Conservation (phyloP, 2,329 filamentous ascomycete species). For the Huntiella bhutanensis region DNA sequence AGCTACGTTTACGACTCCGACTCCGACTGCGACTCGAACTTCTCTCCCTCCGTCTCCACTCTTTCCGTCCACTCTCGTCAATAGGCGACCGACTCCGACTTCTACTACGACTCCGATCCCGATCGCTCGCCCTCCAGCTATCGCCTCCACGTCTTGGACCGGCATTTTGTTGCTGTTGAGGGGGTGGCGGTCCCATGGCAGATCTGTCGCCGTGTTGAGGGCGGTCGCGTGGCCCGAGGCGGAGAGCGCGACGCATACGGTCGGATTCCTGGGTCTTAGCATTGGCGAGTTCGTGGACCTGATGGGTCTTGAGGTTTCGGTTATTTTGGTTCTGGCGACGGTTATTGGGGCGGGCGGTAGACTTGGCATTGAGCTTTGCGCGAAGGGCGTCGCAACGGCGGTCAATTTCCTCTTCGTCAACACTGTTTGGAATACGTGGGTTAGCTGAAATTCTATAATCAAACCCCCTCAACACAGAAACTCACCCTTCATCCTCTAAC, state of each 20-base stretch:
- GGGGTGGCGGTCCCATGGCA: not conserved
- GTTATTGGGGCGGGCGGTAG: constrained; percentile 13
- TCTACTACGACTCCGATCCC: constrained; percentile 4
- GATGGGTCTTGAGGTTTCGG: constrained; percentile 63
- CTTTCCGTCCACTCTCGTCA: not conserved
- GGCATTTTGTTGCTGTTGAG: not conserved
- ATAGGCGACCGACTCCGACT: not conserved
- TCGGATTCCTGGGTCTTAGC: constrained; percentile 96
- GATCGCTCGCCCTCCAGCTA: constrained; percentile 1
- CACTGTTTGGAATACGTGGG: constrained; percentile 22
- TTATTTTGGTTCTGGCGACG: constrained; percentile 16
- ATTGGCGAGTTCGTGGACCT: constrained; percentile 89
- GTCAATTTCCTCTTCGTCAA: constrained; percentile 85
- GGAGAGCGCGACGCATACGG: constrained; percentile 64
- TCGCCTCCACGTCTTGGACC: not conserved
- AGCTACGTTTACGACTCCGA: not conserved
- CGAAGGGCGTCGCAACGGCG: constrained; percentile 27
- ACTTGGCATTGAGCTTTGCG: constrained; percentile 22
- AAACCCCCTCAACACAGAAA: constrained; percentile 5
- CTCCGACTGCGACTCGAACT: not conserved
- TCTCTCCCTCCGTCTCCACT: not conserved
- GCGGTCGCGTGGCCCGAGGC: constrained; percentile 2
- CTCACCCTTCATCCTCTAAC: constrained; percentile 75
- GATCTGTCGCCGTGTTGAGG: not conserved
- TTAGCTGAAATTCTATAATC: not conserved